Conservation (phyloP, 2,329 filamentous ascomycete species). For the Huntiella omanensis region DNA sequence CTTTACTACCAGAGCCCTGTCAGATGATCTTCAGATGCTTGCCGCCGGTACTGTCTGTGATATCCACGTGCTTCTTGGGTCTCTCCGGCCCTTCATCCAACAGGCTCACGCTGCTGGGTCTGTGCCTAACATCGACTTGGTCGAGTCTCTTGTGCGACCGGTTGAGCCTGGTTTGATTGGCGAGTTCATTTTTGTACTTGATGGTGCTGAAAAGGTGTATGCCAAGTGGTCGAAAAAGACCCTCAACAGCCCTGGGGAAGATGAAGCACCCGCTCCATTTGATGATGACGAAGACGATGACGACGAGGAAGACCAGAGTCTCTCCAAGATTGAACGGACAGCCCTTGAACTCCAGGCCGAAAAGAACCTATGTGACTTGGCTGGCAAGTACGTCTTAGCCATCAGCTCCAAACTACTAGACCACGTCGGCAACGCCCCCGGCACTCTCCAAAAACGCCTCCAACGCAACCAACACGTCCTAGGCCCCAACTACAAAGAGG, state of each 20-base stretch:
- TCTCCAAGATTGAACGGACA: conserved; percentile 33
- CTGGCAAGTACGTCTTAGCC: conserved; percentile 67
- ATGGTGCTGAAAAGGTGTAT: conserved; percentile 54
- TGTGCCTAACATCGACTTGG: conserved; percentile 17
- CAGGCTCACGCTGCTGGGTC: conserved; percentile 20
- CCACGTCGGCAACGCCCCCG: conserved; percentile 35
- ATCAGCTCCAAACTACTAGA: conserved; percentile 62
- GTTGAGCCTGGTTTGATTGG: conserved; percentile 44
- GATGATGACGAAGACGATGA: conserved; percentile 34
- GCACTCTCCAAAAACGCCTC: conserved; percentile 50
- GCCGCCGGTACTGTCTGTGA: conserved; percentile 66
- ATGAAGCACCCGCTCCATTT: conserved; percentile 53
- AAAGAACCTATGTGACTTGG: conserved; percentile 67
- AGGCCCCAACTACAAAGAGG: conserved; percentile 69
- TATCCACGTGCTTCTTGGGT: conserved; percentile 60
- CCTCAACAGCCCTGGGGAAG: conserved; percentile 46
- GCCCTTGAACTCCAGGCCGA: conserved; percentile 58
- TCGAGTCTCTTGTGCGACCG: conserved; percentile 46
- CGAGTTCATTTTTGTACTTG: conserved; percentile 59
- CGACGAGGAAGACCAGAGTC: conserved; percentile 28
- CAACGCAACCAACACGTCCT: conserved; percentile 63
- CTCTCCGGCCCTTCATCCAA: conserved; percentile 39
- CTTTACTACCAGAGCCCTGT: conserved; percentile 45
- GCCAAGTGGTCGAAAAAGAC: conserved; percentile 48
- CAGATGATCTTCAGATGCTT: conserved; percentile 61